Base-by-base conservation (phyloP, 306 rosid species). In the Lathyrus aphaca region DNA sequence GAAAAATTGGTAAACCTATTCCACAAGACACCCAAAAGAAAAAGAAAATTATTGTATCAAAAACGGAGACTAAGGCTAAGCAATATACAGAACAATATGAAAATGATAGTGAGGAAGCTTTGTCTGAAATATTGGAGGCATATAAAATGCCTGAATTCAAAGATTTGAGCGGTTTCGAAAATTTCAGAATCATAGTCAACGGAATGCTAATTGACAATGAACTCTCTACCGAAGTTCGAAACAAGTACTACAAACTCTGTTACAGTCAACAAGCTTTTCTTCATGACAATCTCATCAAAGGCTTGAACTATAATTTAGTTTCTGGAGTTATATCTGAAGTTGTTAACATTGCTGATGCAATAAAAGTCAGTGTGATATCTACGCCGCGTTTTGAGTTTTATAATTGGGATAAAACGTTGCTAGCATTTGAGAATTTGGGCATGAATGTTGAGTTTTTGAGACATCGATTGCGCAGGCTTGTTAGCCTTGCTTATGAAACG, bases 391-490 rank as follows among this genome's bases (percentile, higher is more conserved):
- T 46, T 0, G 97, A 85, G 19, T 93, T 83, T 45, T 4, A 79
- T 19, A 74, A 81, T 9, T 90, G 97, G 98, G 97, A 93, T 32
- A 87, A 78, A 45, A 83, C 86, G 6, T 75, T 93, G 66, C 75
- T 63, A 14, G 91, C 90, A 25, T 90, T 93, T 74, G 86, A 86
- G 77, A 76, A 79, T 68, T 68, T 88, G 18, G 96, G 96, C 50
- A 86, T 88, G 98, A 86, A 86, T 68, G 89, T 93, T 19, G 89
- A 81, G 3, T 93, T 93, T 53, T 77, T 93, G 73, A 87, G 86
- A 39, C 61, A 48, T 5, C 77, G 85, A 1, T 72, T 93, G 12
- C 81, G 83, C 30, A 75, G 74, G 75, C 82, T 90, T 37, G 81
- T 83, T 10, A 77, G 83, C 78, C 72, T 93, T 72, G 90, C 90